Evolutionary conservation across 1,284 basidiomycete species (phyloP), one percentile per base, ranked within the genome.

Genomic region (Serendipita sp.): DNA sequence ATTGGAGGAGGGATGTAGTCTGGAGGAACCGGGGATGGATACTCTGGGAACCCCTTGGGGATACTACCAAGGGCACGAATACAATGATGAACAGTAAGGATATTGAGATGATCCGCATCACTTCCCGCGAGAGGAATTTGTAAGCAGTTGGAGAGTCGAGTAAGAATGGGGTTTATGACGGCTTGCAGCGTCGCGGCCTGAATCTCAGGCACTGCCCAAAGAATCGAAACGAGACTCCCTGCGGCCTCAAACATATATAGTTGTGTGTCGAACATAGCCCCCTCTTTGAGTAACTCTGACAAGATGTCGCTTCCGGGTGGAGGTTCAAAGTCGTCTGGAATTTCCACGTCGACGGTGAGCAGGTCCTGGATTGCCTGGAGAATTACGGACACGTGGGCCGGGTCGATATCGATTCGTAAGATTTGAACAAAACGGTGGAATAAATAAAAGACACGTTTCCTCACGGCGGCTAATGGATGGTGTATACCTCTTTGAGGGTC

Each of bases 11-110:
- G 75, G n/a, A 84, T 79, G 67, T 86, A 85, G 47, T 78, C 80
- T 67, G 79, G 77, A 0, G 87, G 82, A 2, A 86, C 76, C 8
- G 81, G 79, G 35, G 81, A 83, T 34, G 87, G 87, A 68, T 85
- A 88, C 70, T 91, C 88, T 0, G 96, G 96, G 76, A 99, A 99
- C 5, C 97, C 97, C 75, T 98, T 97, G 58, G 93, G 91, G 62
- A 99, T 83, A 69, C 91, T 92, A 15, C 94, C 94, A 12, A 98
- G 78, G 1, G 94, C 95, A 82, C 97, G 89, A 70, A 99, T 90
- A 67, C 89, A 81, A 74, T 99, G 95, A 70, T 99, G 96, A n/a
- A 93, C 84, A 71, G 87, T 87, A 55, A 98, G 78, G 67, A 97
- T 85, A 3, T 88, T 81, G 55, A 87, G 72, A 4, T 89, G 74